Percentiles rank a stretch among this genome's conserved stretches.
Evolutionary conservation across 768 basidiomycete genomes (phyloP).

Genomic region (Asterophora lycoperdoides): DNA sequence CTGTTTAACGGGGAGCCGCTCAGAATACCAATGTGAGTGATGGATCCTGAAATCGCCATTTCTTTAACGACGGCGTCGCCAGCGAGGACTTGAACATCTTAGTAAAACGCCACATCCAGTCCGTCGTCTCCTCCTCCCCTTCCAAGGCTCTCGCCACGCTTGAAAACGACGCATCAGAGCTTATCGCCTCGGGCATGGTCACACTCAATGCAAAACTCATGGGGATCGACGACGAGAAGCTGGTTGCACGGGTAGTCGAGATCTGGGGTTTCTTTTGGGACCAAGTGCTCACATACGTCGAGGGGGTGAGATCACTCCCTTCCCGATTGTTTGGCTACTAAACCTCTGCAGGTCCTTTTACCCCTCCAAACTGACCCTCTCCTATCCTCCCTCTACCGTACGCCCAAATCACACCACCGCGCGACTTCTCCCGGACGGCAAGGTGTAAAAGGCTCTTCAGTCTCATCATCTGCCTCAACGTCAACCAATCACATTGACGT

Average conservation of each 20-base stretch:
- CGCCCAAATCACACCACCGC: constrained; percentile 52
- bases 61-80: not conserved
- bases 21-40: constrained; percentile 71
- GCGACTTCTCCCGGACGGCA: constrained; percentile 47
- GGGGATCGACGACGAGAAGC: constrained; percentile 71
- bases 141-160: constrained; percentile 70
- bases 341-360: constrained; percentile 27
- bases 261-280: constrained; percentile 95
- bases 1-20: constrained; percentile 90
- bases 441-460: constrained; percentile 39
- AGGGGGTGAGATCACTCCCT: constrained; percentile 56
- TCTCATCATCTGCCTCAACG: constrained; percentile 26
- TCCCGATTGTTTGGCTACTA: not conserved
- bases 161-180: constrained; percentile 74
- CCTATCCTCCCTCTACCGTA: constrained; percentile 64
- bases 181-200: constrained; percentile 86
- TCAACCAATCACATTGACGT: constrained; percentile 68
- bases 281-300: constrained; percentile 79
- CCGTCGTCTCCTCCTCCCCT: constrained; percentile 68
- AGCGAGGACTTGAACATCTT: constrained; percentile 87
- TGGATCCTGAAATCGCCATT: not conserved
- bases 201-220: constrained; percentile 84
- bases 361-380: constrained; percentile 42
- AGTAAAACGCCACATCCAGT: constrained; percentile 73
- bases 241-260: constrained; percentile 76